Evolutionary conservation across 176 grass and related monocot genomes (phyloP), one percentile per base, ranked within the genome.

Genomic region (Bolboschoenus planiculmis): DNA sequence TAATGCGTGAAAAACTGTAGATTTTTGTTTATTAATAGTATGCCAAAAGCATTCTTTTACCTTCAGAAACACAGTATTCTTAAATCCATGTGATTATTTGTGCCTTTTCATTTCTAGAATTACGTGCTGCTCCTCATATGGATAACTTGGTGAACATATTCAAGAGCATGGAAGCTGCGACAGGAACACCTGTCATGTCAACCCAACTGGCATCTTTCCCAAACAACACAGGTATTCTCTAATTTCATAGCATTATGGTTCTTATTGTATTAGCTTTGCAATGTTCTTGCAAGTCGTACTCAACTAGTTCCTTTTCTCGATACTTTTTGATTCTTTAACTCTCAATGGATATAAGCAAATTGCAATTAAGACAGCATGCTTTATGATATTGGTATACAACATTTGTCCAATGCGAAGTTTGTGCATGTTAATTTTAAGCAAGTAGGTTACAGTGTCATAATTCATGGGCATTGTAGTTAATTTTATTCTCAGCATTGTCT

Each of bases 81-180:
- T 46, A 47, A 48, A 74, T 27, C 21, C n/a, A 75, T 14, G 26
- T 13, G 24, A 50, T 48, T 75, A 50, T 50, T 48, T 50, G 71
- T 50, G 71, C 26, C 23, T 46, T 59, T 64, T 18, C 11, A 31
- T 47, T 81, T 84, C 33, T 79, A 97, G 95, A 97, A 88, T 82
- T 94, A 54, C 87, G 85, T 40, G 83, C 95, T 58, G 87, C 90
- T 78, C 87, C 87, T 62, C 92, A 94, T 78, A 97, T 97, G 95
- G 92, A 97, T 81, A 94, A 90, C 81, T 61, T 97, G 74, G 90
- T 97, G 1, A 34, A 81, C 39, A 89, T 94, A 85, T 92, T 91
- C 78, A 97, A 97, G 87, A 87, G 84, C 85, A 97, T 94, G 95
- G 92, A 94, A 80, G 83, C 83, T 85, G 90, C 88, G 81, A 47